Evolutionary conservation across 495 filamentous ascomycete species (phyloP), one percentile per base, ranked within the genome.

Genomic region (Lasiosphaeria miniovina): DNA sequence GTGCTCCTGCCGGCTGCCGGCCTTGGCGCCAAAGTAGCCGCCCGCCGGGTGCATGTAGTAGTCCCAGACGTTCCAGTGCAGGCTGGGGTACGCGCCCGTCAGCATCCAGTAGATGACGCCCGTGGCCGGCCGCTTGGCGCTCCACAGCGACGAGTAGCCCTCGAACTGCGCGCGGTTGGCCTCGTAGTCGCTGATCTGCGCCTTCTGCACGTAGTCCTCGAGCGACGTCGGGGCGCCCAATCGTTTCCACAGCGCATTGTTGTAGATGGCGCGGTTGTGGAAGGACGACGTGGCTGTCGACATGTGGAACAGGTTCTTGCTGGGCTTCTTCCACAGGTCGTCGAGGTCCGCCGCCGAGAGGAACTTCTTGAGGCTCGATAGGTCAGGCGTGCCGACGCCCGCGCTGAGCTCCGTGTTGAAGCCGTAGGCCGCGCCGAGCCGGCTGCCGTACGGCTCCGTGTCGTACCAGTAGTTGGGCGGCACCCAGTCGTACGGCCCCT

Each of bases 91-190:
- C 0, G 85, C 85, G 51, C 79, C 80, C 59, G 85, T 87, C 60
- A 86, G 61, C 86, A 88, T 88, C 86, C 86, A 88, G 70, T 88
- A 88, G 6, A 88, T 79, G 43, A 83, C 17, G 0, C 86, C 85
- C 0, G 84, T 87, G 0, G 86, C 83, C 3, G 83, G 79, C 0
- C 79, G 71, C 4, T 72, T 66, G 0, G 76, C 78, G 58, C 69
- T 83, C 72, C 82, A 84, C 0, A 75, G 70, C 12, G 78, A 71
- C 0, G 76, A 71, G 57, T 80, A 86, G 0, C 72, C 84, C 62
- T 88, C 86, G 62, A 82, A 86, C 64, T 87, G 73, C 0, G 84
- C 73, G 4, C 84, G 68, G 3, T 82, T 86, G 4, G 84, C 84
- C 62, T 88, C 86, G 60, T 86, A 87, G 63, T 88, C 85, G 65